Evolutionary conservation across 2,329 filamentous ascomycete species (phyloP).

Genomic region (Colletotrichum tamarilloi): DNA sequence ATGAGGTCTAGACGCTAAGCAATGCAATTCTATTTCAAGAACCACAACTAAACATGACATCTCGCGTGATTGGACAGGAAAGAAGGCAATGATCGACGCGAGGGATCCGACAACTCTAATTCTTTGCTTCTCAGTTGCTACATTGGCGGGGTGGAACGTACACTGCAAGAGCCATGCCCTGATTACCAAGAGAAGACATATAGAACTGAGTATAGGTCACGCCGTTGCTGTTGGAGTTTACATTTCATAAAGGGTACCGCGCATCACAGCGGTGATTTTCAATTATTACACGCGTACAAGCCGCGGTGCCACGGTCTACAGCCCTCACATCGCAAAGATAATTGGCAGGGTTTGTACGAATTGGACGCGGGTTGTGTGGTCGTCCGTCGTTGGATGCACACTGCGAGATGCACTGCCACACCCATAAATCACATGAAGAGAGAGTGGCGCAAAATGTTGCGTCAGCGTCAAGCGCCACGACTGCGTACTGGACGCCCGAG

Average conservation of each 20-base stretch:
- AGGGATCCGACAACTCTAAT: constrained; percentile 10
- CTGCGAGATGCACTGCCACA: background rate
- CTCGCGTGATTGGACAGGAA: background rate
- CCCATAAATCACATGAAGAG: background rate
- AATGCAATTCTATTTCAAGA: background rate
- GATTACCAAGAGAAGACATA: background rate
- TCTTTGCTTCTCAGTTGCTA: background rate
- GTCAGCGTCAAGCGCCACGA: background rate
- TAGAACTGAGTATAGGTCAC: background rate
- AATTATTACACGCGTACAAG: background rate
- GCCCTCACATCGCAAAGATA: background rate
- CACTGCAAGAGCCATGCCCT: background rate
- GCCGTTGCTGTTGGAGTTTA: background rate
- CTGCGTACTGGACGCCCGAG: background rate
- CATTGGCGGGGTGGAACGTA: constrained; percentile 6
- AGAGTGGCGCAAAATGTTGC: background rate
- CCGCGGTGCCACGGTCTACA: background rate
- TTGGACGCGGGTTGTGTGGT: background rate
- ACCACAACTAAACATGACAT: background rate
- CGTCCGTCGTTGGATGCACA: background rate
- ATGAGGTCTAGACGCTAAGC: background rate
- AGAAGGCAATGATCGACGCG: constrained; percentile 25
- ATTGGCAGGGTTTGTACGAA: background rate
- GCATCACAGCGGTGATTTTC: background rate
- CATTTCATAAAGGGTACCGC: background rate